phyloP scores from a whole-genome alignment of 164 flowering plant species.

The Magnolia kwangsiensis region DNA sequence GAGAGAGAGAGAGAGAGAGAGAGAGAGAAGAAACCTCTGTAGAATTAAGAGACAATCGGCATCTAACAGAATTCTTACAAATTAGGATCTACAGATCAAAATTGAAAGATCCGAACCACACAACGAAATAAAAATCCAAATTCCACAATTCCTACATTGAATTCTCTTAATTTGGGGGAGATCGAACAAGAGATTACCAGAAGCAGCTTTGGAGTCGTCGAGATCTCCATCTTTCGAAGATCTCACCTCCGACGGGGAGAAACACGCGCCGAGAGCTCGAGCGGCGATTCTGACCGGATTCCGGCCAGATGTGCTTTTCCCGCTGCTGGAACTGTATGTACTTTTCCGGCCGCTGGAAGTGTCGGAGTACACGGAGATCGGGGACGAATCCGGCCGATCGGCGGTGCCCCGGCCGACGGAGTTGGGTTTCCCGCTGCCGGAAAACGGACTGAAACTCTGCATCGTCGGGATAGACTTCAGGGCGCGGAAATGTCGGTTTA shows the following conservation, averaged over 20 bases:
- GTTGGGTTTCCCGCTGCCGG: slow-evolving; percentile 1
- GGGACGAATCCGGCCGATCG: slow-evolving; percentile 1
- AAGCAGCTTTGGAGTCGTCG: slow-evolving; percentile 4
- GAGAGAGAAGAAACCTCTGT: no score
- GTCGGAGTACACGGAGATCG: neutral
- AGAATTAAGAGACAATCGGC: neutral
- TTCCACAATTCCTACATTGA: neutral
- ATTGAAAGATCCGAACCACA: neutral
- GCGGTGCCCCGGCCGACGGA: slow-evolving; percentile 4
- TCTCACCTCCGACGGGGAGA: slow-evolving; percentile 4
- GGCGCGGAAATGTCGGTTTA: no score
- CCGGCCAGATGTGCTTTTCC: neutral
- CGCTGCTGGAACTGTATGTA: neutral
- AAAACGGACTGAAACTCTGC: neutral
- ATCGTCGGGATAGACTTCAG: neutral
- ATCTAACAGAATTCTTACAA: neutral
- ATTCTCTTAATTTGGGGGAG: neutral
- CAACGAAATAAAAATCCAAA: neutral
- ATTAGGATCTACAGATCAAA: neutral
- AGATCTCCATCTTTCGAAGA: neutral
- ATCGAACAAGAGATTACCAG: slow-evolving; percentile 7
- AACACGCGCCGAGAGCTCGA: slow-evolving; percentile 6
- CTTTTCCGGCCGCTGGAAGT: neutral
- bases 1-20: no score
- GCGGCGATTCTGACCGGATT: slow-evolving; percentile 11